Base-by-base conservation (phyloP, 345 rosid species). In the Salix suchowensis region DNA sequence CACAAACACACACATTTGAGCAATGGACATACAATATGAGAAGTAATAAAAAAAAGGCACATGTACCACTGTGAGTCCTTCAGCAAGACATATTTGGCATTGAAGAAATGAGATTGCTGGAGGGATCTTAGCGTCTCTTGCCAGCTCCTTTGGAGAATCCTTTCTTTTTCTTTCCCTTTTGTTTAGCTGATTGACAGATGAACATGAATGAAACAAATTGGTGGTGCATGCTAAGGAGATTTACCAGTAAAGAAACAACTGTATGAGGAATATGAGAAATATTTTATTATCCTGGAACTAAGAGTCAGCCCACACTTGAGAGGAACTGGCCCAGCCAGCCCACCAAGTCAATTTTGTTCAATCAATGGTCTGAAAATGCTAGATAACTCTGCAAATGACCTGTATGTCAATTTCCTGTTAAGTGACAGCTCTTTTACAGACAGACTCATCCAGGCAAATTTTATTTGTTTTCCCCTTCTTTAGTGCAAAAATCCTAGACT, bases 1-100 rank as follows among this genome's bases (percentile, higher is more conserved):
- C 37, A 34, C 37, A 34, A 6, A 30, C 32, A 28, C 30, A 28
- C 30, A 28, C 30, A 34, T 34, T 34, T 34, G 6, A 34, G 64
- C 15, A 4, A 58, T 9, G 64, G 64, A 23, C 12, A 58, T n/a
- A 58, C 6, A n/a, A 58, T 10, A 23, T n/a, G 5, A 67, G 48
- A 23, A 67, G 48, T 2, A 28, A 18, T 32, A 4, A 36, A 34
- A 10, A 44, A 44, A 26, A 71, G 54, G 68, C 37, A 37, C 10
- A 28, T 61, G 78, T 81, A 96, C 99, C 96, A 92, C 82, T 9
- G 94, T 84, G 50, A 96, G 92, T 79, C 99, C 99, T 84, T 96
- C 95, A 55, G 98, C 94, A 82, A 96, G 88, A 84, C 84, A 87
- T 76, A 93, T 85, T 71, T 91, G 90, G 76, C 97, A 91, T 78